phyloP scores from a whole-genome alignment of 2,329 filamentous ascomycete species.

The Ophiostoma montium region DNA sequence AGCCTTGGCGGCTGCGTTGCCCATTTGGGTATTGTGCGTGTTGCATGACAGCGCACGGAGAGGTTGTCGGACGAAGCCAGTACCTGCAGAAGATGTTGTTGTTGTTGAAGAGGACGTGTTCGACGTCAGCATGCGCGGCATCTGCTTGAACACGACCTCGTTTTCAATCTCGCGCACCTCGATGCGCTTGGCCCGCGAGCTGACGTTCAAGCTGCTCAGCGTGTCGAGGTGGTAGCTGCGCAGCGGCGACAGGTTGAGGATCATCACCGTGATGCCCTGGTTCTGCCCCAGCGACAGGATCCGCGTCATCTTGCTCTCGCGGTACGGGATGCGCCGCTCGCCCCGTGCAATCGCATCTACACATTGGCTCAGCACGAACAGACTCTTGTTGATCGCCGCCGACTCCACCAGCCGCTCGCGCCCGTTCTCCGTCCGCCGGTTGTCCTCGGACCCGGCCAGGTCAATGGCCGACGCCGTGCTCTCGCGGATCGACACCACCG shows the following conservation, averaged over 20 bases:
- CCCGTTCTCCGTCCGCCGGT: constrained; percentile 82
- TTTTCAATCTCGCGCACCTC: constrained; percentile 94
- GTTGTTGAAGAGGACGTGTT: constrained; percentile 26
- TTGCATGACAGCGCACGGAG: constrained; percentile 57
- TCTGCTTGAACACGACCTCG: constrained; percentile 74
- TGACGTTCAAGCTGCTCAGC: constrained; percentile 84
- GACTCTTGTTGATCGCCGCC: constrained; percentile 91
- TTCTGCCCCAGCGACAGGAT: constrained; percentile 89
- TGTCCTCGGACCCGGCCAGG: constrained; percentile 89
- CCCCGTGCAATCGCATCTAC: constrained; percentile 80
- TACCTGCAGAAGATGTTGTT: constrained; percentile 17
- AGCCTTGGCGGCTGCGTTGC: constrained; percentile 31
- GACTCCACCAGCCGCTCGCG: constrained; percentile 90
- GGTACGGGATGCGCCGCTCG: constrained; percentile 71
- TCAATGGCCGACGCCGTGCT: constrained; percentile 91
- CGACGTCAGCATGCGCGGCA: constrained; percentile 30
- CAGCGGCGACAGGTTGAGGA: constrained; percentile 83
- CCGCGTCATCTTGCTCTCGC: constrained; percentile 94
- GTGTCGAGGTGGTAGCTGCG: constrained; percentile 89
- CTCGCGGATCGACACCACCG: constrained; percentile 37
- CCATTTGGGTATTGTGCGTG: constrained; percentile 57
- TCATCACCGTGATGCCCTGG: constrained; percentile 91
- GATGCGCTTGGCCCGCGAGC: constrained; percentile 89
- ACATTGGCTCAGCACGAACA: constrained; percentile 89
- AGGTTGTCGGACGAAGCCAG: constrained; percentile 51